phyloP scores from a whole-genome alignment of 805 yeast genomes.

The Jamesozyma jinghongensis region DNA sequence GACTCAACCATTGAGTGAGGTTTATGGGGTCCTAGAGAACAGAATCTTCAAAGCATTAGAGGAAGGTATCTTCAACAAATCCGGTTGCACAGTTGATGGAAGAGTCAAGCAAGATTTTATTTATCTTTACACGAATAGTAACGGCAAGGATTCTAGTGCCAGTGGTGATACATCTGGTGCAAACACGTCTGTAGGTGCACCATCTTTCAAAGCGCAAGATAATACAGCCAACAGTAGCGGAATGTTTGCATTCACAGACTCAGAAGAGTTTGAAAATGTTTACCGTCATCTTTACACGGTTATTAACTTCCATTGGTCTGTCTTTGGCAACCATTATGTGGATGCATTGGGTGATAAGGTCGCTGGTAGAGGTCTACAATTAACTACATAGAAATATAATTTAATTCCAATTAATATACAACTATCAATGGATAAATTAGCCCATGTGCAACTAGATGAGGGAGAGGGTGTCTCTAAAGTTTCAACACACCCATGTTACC shows the following conservation, averaged over 20 bases:
- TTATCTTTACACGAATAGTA: slow-evolving; percentile 15
- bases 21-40: slow-evolving; percentile 66
- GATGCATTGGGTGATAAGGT: slow-evolving; percentile 30
- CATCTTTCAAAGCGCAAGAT: slow-evolving; percentile 5
- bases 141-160: slow-evolving; percentile 1
- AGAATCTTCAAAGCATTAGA: slow-evolving; percentile 47
- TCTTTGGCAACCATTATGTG: slow-evolving; percentile 62
- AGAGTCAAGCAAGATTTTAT: slow-evolving; percentile 29
- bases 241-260: slow-evolving; percentile 21
- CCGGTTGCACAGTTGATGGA: slow-evolving; percentile 33
- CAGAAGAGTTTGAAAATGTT: slow-evolving; percentile 49
- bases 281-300: slow-evolving; percentile 55
- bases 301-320: slow-evolving; percentile 73
- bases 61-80: slow-evolving; percentile 30
- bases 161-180: slow-evolving; percentile 4
- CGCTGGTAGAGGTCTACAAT: background rate
- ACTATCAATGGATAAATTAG: too few relatives aligned
- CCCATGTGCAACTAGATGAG: too few relatives aligned
- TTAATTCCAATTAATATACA: background rate
- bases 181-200: background rate
- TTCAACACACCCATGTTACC: too few relatives aligned
- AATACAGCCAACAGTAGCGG: slow-evolving; percentile 1
- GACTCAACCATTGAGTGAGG: slow-evolving; percentile 72
- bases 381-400: background rate
- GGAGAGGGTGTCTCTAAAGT: too few relatives aligned